Base-by-base conservation (phyloP, 2,329 filamentous ascomycete genomes). In the Penicillium sclerotiorum region DNA sequence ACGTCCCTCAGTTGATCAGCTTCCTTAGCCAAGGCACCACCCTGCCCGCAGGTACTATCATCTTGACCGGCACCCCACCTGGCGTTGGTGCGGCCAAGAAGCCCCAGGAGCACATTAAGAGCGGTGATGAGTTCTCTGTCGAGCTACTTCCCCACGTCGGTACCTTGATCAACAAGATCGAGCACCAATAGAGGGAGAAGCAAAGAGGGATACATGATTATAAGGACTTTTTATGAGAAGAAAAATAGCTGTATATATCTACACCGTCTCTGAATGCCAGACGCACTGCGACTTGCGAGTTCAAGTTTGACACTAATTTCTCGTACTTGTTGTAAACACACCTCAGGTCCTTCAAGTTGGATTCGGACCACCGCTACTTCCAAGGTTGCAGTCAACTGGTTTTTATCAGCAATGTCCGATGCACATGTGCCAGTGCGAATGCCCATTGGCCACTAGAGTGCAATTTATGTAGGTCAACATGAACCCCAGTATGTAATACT, bases 121-220 rank as follows among this genome's bases (percentile, higher is more conserved):
- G 68, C 3, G 76, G 77, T 3, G 76, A 79, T 51, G 71, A 76
- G 50, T 78, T 80, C 54, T 64, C 69, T 0, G 76, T 80, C 4
- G 76, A 79, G 67, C 69, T 80, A 49, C 56, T 74, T 45, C 77
- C 77, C 12, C 62, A 77, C 59, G 73, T 80, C 40, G 77, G 77
- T 9, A 80, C 77, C 0, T 59, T 80, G 57, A 67, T 76, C 32
- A 79, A 70, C 20, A 73, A 70, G 52, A 73, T 78, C 46, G 64
- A 68, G 58, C 55, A 72, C 43, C 66, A 69, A 17, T 61, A 45
- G 49, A 20, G 15, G 27, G 12, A 22, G 40, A 32, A 9, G 12
- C 11, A 21, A 2, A 8, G 20, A n/a, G n/a, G n/a, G n/a, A 32
- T 43, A 30, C 32, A 43, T 43, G 13, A 43, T 22, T 42, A 13